Evolutionary conservation across 768 basidiomycete genomes (phyloP).

Genomic region (Mycena venus): DNA sequence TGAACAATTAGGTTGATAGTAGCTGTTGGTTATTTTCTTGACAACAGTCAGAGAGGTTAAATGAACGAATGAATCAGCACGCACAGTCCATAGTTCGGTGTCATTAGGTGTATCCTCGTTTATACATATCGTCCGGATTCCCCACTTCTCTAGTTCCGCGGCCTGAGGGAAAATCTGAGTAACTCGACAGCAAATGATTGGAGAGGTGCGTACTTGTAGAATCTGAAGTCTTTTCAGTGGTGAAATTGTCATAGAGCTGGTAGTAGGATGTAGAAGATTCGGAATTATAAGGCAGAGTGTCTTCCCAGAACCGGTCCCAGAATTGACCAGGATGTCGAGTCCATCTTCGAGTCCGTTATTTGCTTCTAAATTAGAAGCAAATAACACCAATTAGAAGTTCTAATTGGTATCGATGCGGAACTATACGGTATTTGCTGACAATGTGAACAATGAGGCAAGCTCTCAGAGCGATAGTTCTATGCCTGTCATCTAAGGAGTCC

Average conservation of each 20-base stretch:
- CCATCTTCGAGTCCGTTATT: constrained; percentile 31
- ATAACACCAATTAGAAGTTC: too few relatives aligned
- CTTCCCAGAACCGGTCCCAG: constrained; percentile 46
- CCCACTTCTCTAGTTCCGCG: constrained; percentile 28
- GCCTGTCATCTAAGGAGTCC: background rate
- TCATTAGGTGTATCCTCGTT: constrained; percentile 39
- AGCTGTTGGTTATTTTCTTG: constrained; percentile 21
- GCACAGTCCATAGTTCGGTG: constrained; percentile 33
- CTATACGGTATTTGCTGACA: constrained; percentile 13
- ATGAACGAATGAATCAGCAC: background rate
- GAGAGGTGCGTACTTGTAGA: constrained; percentile 19
- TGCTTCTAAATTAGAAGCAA: too few relatives aligned
- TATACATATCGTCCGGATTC: constrained; percentile 35
- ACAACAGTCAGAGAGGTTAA: background rate
- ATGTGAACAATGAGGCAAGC: constrained; percentile 19
- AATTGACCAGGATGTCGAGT: constrained; percentile 35
- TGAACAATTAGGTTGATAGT: constrained; percentile 32
- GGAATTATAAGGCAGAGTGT: constrained; percentile 43
- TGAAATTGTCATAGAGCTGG: constrained; percentile 21
- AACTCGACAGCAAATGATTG: background rate
- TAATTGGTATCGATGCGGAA: constrained; percentile 43
- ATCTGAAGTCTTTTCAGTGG: constrained; percentile 31
- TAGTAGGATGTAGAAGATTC: constrained; percentile 34
- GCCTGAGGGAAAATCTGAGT: background rate
- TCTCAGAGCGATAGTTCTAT: constrained; percentile 3